phyloP scores from a whole-genome alignment of 2,329 filamentous ascomycete species.

The Venturiaceae sp. region DNA sequence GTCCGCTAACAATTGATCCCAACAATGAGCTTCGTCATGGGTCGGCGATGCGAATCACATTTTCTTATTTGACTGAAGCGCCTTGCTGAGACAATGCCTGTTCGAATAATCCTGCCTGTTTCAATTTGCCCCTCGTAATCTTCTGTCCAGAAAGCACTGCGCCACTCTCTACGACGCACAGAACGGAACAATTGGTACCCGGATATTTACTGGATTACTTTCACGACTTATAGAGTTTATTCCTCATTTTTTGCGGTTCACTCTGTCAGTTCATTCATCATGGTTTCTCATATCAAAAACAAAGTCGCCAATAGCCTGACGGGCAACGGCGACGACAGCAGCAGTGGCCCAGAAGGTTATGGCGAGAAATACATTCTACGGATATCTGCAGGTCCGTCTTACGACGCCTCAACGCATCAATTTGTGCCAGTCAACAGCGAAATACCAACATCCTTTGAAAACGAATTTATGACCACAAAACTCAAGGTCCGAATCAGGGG shows the following conservation, averaged over 20 bases:
- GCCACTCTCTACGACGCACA: too few relatives aligned
- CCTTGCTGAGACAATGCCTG: too few relatives aligned
- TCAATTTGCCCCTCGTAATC: too few relatives aligned
- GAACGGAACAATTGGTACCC: too few relatives aligned
- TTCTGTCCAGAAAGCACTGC: too few relatives aligned
- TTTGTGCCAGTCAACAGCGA: slow-evolving; percentile 56
- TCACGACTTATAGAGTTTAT: too few relatives aligned
- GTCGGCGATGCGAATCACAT: not conserved
- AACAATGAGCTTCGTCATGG: not conserved
- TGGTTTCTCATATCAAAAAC: not conserved
- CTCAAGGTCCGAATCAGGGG: slow-evolving; percentile 69
- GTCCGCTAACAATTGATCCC: too few relatives aligned
- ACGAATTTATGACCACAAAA: slow-evolving; percentile 53
- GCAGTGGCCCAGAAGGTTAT: not conserved
- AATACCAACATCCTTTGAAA: slow-evolving; percentile 52
- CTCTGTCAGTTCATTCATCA: not conserved
- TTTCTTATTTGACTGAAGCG: too few relatives aligned
- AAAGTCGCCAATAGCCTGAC: not conserved
- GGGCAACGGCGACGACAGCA: not conserved
- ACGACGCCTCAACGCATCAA: slow-evolving; percentile 60
- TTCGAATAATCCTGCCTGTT: too few relatives aligned
- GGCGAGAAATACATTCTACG: slow-evolving; percentile 57
- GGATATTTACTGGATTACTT: too few relatives aligned
- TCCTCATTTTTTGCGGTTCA: not conserved
- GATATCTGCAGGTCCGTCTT: slow-evolving; percentile 71